Evolutionary conservation across 805 yeast species (phyloP), one percentile per base, ranked within the genome.

Genomic region (Kodamaea jinghongensis): DNA sequence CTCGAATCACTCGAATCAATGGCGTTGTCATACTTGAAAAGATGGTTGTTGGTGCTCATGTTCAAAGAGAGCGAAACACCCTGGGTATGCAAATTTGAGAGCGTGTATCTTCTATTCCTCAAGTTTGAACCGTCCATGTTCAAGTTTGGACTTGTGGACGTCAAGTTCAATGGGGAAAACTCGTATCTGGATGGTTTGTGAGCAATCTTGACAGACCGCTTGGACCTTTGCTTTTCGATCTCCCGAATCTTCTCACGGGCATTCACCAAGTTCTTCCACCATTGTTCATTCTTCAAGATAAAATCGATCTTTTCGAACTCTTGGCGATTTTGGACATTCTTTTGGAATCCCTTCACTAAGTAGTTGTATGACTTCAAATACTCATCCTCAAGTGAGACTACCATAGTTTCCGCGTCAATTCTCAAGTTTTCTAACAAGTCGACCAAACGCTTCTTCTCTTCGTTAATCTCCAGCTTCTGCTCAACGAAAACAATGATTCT

Each of bases 401-500:
- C 88, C 17, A 84, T 59, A n/a, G 90, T 71, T 44, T 79, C 79
- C 0, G 97, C 96, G 26, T 80, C 83, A 40, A 93, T 93, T 52
- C 99, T 73, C 39, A 93, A 69, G n/a, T 81, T 83, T 10, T 76
- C 80, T 32, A 93, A 65, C 23, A 93, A 62, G 29, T 79, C 78
- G 1, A 51, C 52, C 28, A 93, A 76, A 38, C 97, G 63, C 10
- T 62, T 60, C 13, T 60, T 61, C 54, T 93, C 99, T 35, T 84
- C 88, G 2, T 63, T 72, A 17, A 87, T 76, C 48, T 90, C 97
- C 0, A 65, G 65, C 32, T 67, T 70, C 41, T 72, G 71, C 61
- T 93, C 99, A 22, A 93, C 97, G 70, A 93, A 91, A 0, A 86
- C 95, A 37, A 93, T 81, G 8, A 93, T 88, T 43, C 99, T 70